A percentile compares a stretch with the other conserved stretches of the same genome.
phyloP scores from a whole-genome alignment of 2,329 filamentous ascomycete species.

The Penicillium crustosum region DNA sequence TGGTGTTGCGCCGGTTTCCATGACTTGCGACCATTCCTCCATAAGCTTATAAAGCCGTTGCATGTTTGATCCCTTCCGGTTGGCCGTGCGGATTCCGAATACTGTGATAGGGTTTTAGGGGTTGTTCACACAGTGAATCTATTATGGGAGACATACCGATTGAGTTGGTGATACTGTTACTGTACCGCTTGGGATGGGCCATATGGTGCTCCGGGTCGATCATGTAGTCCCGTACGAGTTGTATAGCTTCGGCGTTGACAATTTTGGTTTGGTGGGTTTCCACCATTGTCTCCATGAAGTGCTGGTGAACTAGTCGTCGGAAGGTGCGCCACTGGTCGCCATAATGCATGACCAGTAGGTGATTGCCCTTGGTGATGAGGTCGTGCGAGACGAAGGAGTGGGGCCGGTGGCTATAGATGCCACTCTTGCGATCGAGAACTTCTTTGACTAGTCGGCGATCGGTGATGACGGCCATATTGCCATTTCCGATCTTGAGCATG shows the following conservation, averaged over 20 bases:
- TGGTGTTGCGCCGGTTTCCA: slow-evolving; percentile 6
- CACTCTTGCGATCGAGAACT: slow-evolving; percentile 48
- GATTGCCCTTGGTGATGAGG: slow-evolving; percentile 1
- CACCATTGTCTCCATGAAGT: slow-evolving; percentile 43
- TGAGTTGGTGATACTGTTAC: slow-evolving; percentile 49
- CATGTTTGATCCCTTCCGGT: not conserved
- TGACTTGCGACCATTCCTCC: slow-evolving; percentile 3
- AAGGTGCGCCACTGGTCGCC: slow-evolving; percentile 45
- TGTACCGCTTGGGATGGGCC: slow-evolving; percentile 50
- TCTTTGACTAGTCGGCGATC: slow-evolving; percentile 43
- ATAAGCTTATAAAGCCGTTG: not conserved
- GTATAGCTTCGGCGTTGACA: slow-evolving; percentile 50
- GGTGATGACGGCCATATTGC: slow-evolving; percentile 45
- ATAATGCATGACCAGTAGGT: slow-evolving; percentile 6
- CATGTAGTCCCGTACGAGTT: slow-evolving; percentile 50
- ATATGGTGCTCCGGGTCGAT: slow-evolving; percentile 45
- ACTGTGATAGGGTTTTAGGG: not conserved
- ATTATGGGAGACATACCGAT: not conserved
- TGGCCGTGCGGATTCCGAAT: slow-evolving; percentile 1
- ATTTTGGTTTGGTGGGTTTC: slow-evolving; percentile 26
- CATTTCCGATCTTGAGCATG: slow-evolving; percentile 45
- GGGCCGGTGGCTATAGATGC: slow-evolving; percentile 47
- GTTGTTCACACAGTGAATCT: rapidly evolving
- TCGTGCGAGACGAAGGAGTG: slow-evolving; percentile 28
- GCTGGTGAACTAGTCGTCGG: slow-evolving; percentile 49